A percentile compares a stretch with the other conserved stretches of the same genome.
Conservation (phyloP, 2,329 filamentous ascomycete species). For the Apiospora aurea region DNA sequence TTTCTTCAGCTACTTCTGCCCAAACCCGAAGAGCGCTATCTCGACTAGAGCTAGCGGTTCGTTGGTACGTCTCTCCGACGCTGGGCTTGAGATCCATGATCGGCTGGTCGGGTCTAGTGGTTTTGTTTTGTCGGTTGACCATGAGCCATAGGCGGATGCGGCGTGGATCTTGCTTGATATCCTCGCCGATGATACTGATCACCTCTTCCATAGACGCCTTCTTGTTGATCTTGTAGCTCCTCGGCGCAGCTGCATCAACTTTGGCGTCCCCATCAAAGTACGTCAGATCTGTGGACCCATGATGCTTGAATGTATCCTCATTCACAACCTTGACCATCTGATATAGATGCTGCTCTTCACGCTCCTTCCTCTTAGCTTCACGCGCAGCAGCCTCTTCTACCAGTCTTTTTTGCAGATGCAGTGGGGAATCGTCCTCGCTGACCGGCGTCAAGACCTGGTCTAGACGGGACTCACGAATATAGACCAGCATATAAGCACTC, state of each 20-base stretch:
- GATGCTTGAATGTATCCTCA: slow-evolving; percentile 79
- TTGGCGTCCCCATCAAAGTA: slow-evolving; percentile 66
- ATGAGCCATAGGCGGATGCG: slow-evolving; percentile 90
- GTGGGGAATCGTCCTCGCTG: slow-evolving; percentile 78
- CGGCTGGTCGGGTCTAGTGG: slow-evolving; percentile 86
- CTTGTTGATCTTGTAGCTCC: slow-evolving; percentile 74
- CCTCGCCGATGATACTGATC: slow-evolving; percentile 71
- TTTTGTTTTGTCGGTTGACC: slow-evolving; percentile 99
- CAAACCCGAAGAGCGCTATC: slow-evolving; percentile 82
- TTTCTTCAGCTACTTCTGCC: slow-evolving; percentile 78
- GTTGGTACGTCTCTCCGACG: slow-evolving; percentile 71
- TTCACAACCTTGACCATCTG: slow-evolving; percentile 84
- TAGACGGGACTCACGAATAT: slow-evolving; percentile 87
- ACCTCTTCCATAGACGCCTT: slow-evolving; percentile 81
- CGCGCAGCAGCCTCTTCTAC: slow-evolving; percentile 81
- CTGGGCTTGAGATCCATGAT: slow-evolving; percentile 80
- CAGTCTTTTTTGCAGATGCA: slow-evolving; percentile 77
- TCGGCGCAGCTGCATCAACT: slow-evolving; percentile 72
- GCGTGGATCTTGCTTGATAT: slow-evolving; percentile 71
- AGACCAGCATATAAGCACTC: slow-evolving; percentile 99
- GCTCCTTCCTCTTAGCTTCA: slow-evolving; percentile 83
- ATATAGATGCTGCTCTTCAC: slow-evolving; percentile 93
- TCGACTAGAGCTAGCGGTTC: slow-evolving; percentile 61
- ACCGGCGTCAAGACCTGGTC: slow-evolving; percentile 82
- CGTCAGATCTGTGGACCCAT: slow-evolving; percentile 85